Conservation (phyloP, 495 filamentous ascomycete genomes). For the Neurospora intermedia region DNA sequence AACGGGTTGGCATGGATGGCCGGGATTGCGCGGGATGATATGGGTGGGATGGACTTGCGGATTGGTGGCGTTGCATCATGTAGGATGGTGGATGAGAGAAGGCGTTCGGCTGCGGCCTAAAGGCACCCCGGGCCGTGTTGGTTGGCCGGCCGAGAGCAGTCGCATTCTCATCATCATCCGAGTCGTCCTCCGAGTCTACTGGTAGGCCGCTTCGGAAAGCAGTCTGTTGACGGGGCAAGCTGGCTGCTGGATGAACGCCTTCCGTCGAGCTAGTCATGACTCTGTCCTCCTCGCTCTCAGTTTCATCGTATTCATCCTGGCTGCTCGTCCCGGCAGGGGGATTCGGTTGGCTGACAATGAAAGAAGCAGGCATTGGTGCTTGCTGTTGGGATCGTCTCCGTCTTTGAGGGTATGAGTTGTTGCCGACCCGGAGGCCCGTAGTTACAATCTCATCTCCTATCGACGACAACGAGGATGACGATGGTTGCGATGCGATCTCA, state of each 20-base stretch:
- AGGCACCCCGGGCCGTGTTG: constrained; percentile 38
- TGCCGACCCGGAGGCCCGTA: constrained; percentile 67
- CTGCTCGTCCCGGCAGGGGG: constrained; percentile 57
- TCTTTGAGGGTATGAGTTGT: constrained; percentile 36
- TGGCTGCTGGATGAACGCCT: constrained; percentile 38
- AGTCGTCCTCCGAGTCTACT: constrained; percentile 19
- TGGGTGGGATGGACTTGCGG: constrained; percentile 32
- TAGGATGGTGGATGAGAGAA: constrained; percentile 74
- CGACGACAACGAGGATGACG: constrained; percentile 81
- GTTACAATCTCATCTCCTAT: constrained; percentile 81
- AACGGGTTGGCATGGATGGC: constrained; percentile 29
- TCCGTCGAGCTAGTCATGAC: constrained; percentile 81
- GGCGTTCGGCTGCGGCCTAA: constrained; percentile 80
- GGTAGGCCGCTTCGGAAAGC: constrained; percentile 3
- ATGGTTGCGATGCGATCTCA: constrained; percentile 86
- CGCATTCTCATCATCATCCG: constrained; percentile 61
- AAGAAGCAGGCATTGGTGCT: constrained; percentile 22
- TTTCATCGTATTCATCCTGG: constrained; percentile 71
- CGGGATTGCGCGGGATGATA: constrained; percentile 27
- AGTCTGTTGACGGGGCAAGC: constrained; percentile 11
- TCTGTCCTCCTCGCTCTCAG: constrained; percentile 50
- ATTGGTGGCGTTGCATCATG: constrained; percentile 36
- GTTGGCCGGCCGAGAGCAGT: constrained; percentile 60
- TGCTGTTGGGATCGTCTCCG: constrained; percentile 46
- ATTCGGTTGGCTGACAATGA: constrained; percentile 25